phyloP scores from a whole-genome alignment of 176 grass and related monocot genomes.

The Aegilops bicornis region DNA sequence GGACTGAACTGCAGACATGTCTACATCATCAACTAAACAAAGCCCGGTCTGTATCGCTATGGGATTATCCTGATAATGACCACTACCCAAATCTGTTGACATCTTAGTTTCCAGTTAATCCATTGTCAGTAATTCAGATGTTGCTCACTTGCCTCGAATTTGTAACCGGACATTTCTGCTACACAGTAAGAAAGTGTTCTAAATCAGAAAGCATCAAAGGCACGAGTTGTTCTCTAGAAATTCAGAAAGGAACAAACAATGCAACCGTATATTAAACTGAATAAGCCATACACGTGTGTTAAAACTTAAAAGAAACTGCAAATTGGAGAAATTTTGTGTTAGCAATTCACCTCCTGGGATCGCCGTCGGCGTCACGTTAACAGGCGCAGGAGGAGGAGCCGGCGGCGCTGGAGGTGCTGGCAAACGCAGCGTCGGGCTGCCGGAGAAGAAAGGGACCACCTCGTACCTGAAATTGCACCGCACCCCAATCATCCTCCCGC shows the following conservation, averaged over 20 bases:
- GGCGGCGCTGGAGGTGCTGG: neutral
- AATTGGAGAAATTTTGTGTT: neutral
- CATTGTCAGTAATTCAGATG: neutral
- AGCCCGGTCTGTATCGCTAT: neutral
- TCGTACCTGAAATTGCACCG: slow-evolving; percentile 43
- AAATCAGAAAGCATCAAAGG: neutral
- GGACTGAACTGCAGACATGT: neutral
- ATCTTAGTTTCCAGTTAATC: neutral
- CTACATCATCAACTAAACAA: neutral
- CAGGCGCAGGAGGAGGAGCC: neutral
- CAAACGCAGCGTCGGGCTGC: slow-evolving; percentile 6
- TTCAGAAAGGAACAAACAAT: neutral
- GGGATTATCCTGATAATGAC: neutral
- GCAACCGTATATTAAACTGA: neutral
- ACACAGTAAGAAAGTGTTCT: neutral
- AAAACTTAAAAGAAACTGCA: neutral
- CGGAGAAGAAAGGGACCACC: slow-evolving; percentile 20
- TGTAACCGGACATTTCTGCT: neutral
- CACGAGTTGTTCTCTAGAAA: neutral
- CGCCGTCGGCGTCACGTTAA: neutral
- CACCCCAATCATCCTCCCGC: neutral
- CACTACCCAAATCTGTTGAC: neutral
- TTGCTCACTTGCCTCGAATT: neutral
- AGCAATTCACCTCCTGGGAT: slow-evolving; percentile 14
- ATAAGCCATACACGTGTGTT: too few relatives aligned